Evolutionary conservation across 2,329 filamentous ascomycete species (phyloP).

Genomic region (Aspergillus amoenus): DNA sequence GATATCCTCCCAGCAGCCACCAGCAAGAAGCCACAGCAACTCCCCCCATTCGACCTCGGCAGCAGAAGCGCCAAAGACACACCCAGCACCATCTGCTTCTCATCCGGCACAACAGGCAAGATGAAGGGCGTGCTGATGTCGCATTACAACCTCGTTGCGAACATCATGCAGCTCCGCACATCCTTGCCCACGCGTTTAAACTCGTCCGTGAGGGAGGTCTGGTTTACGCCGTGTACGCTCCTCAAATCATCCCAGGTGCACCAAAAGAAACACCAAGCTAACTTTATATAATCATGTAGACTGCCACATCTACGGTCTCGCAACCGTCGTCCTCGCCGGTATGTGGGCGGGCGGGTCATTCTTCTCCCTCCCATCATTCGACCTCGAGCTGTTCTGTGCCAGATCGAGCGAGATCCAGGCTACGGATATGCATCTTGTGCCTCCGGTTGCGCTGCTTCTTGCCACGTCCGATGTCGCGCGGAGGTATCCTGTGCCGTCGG

Average conservation of each 20-base stretch:
- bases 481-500: constrained; percentile 16
- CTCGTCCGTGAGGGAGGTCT: constrained; percentile 19
- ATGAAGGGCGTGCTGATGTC: constrained; percentile 82
- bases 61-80: constrained; percentile 19
- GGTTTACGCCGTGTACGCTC: constrained; percentile 20
- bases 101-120: constrained; percentile 77
- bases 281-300: constrained; percentile 3
- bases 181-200: constrained; percentile 17
- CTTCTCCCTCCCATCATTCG: constrained; percentile 7
- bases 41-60: constrained; percentile 21
- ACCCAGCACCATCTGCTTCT: constrained; percentile 52
- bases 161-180: constrained; percentile 43
- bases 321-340: constrained; percentile 14
- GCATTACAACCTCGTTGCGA: constrained; percentile 74
- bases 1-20: too few species aligned
- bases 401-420: constrained; percentile 19
- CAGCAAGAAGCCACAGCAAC: background rate
- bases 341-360: constrained; percentile 18
- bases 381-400: constrained; percentile 18
- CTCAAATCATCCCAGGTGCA: background rate
- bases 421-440: constrained; percentile 21
- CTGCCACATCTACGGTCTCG: constrained; percentile 22
- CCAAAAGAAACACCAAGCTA: too few species aligned
- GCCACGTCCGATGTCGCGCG: constrained; percentile 7
- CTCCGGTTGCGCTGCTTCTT: constrained; percentile 19